Evolutionary conservation across 495 filamentous ascomycete species (phyloP).

Genomic region (Thozetella sp.): DNA sequence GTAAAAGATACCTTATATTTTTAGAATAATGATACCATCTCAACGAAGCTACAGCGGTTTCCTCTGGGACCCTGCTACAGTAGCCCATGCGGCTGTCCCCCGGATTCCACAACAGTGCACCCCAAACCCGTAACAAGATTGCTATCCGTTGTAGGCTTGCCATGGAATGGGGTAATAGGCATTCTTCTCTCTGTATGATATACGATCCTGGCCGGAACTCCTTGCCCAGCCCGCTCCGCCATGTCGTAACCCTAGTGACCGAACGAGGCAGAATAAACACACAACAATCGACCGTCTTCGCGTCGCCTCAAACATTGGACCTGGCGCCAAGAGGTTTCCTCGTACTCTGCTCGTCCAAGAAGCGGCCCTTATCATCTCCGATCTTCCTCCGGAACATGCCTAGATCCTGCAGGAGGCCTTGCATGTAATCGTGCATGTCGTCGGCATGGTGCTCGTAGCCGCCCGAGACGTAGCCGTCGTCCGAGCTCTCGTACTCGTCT

Average conservation of each 20-base stretch:
- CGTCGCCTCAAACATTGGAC: background rate
- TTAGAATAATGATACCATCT: too few relatives aligned
- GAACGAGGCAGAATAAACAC: too few relatives aligned
- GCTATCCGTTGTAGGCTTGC: background rate
- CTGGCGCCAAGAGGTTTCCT: conserved; percentile 14
- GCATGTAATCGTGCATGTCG: conserved; percentile 69
- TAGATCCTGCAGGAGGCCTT: conserved; percentile 75
- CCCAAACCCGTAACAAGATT: too few relatives aligned
- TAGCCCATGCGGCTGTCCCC: too few relatives aligned
- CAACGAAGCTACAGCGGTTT: too few relatives aligned
- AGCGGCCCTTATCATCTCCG: conserved; percentile 69
- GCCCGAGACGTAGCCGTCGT: conserved; percentile 41
- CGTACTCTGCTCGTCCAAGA: conserved; percentile 32
- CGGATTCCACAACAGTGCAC: too few relatives aligned
- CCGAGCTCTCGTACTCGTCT: conserved; percentile 44
- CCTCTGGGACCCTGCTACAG: too few relatives aligned
- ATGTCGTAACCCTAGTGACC: background rate
- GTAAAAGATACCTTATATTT: too few relatives aligned
- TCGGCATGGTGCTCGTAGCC: conserved; percentile 54
- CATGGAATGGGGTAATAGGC: background rate
- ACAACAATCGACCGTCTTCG: background rate
- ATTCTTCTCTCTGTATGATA: background rate
- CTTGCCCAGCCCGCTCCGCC: background rate
- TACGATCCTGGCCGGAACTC: background rate
- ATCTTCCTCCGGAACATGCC: conserved; percentile 83